Percentiles rank a stretch among this genome's conserved stretches.
phyloP scores from a whole-genome alignment of 2,329 filamentous ascomycete genomes.

The Beauveria sp. region DNA sequence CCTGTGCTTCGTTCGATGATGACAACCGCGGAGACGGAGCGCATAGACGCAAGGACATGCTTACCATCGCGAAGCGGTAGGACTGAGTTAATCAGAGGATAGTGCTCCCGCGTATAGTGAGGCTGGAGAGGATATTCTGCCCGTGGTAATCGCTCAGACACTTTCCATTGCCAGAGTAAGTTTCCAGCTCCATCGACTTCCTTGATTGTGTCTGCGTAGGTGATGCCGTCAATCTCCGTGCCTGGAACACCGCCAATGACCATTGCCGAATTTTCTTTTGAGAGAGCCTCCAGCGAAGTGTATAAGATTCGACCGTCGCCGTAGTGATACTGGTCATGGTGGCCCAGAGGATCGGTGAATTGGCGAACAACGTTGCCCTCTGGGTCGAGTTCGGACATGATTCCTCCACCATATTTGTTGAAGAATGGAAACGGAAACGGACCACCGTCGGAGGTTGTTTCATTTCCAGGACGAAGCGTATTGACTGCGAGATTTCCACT shows the following conservation, averaged over 20 bases:
- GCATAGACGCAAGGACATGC: conserved; percentile 20
- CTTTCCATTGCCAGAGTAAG: conserved; percentile 23
- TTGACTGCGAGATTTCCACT: conserved; percentile 25
- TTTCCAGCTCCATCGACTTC: conserved; percentile 20
- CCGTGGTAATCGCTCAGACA: conserved; percentile 19
- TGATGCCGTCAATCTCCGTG: conserved; percentile 19
- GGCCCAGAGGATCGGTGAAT: conserved; percentile 19
- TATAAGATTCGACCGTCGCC: conserved; percentile 22
- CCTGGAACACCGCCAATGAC: conserved; percentile 21
- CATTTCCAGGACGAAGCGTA: conserved; percentile 16
- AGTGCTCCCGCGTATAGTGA: conserved; percentile 24
- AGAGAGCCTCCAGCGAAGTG: conserved; percentile 21
- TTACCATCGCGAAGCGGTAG: conserved; percentile 21
- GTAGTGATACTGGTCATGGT: conserved; percentile 23
- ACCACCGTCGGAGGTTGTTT: conserved; percentile 15
- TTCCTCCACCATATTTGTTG: conserved; percentile 22
- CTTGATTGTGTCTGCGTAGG: conserved; percentile 23
- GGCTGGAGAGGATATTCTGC: conserved; percentile 21
- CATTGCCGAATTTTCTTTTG: conserved; percentile 18
- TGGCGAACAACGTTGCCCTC: conserved; percentile 20
- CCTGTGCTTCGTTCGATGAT: conserved; percentile 21
- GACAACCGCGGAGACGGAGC: conserved; percentile 22
- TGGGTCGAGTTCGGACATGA: conserved; percentile 22
- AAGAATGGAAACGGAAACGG: conserved; percentile 23
- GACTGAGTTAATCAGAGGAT: conserved; percentile 24